A percentile compares a stretch with the other conserved stretches of the same genome.
Evolutionary conservation across 2,329 filamentous ascomycete species (phyloP).

Genomic region (Microdochium nivale): DNA sequence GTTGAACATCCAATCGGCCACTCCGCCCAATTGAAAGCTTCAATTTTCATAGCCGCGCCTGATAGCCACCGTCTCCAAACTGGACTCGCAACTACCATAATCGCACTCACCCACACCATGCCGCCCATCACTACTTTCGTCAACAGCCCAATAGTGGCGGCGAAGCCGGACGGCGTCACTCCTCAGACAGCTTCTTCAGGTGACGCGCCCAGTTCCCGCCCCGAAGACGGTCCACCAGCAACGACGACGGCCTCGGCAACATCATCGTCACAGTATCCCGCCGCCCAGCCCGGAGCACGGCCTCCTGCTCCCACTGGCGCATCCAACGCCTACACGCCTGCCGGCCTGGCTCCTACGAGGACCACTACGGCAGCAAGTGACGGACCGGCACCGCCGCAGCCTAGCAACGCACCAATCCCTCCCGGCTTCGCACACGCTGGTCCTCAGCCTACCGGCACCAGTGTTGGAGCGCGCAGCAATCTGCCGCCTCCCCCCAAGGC

Average conservation of each 20-base stretch:
- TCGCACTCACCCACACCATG: neutral
- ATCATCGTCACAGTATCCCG: conserved; percentile 21
- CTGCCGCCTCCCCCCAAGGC: conserved; percentile 44
- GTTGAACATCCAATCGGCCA: neutral
- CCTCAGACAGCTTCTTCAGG: conserved; percentile 30
- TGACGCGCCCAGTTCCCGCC: conserved; percentile 10
- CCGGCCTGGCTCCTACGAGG: conserved; percentile 34
- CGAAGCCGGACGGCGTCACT: conserved; percentile 41
- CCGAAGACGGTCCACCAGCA: conserved; percentile 10
- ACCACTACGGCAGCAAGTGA: conserved; percentile 11
- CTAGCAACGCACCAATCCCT: conserved; percentile 43
- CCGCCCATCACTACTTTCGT: conserved; percentile 27
- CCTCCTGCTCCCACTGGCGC: conserved; percentile 35
- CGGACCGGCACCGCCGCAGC: conserved; percentile 46
- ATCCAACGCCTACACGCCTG: conserved; percentile 21
- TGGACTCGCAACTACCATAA: too few relatives aligned
- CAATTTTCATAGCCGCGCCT: too few relatives aligned
- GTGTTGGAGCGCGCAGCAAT: conserved; percentile 7
- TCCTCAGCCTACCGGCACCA: conserved; percentile 1
- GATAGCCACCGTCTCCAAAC: too few relatives aligned
- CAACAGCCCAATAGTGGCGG: conserved; percentile 48
- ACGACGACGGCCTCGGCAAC: conserved; percentile 20
- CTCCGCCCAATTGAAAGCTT: too few relatives aligned
- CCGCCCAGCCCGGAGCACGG: conserved; percentile 37
- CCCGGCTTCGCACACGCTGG: conserved; percentile 12